These are phyloP conservation scores for Gyrodon lividus DNA, from an alignment of 768 basidiomycete species.

Conservation along the genomic window DNA sequence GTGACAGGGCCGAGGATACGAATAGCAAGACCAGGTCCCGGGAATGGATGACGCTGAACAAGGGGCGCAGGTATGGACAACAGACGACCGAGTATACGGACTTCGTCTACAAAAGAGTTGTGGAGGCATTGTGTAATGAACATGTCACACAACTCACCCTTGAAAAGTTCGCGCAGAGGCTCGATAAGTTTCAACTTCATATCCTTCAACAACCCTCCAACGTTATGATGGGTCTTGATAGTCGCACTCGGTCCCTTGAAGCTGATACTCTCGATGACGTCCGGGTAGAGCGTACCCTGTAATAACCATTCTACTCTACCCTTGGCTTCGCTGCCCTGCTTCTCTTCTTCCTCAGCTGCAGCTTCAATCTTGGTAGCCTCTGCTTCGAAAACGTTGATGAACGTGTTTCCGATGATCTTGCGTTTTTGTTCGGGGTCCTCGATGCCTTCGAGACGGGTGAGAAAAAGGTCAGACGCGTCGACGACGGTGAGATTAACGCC, in stretches of 20 bases:
- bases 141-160: conserved; percentile 55
- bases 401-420: conserved; percentile 98
- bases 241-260: conserved; percentile 99
- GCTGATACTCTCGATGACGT: conserved; percentile 98
- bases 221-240: conserved; percentile 99
- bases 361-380: conserved; percentile 90
- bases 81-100: conserved; percentile 87
- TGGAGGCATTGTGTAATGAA: background rate
- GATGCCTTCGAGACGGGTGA: conserved; percentile 82
- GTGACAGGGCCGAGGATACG: conserved; percentile 96
- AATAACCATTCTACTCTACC: conserved; percentile 96
- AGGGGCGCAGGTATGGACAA: conserved; percentile 89
- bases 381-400: conserved; percentile 96
- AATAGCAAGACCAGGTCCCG: conserved; percentile 96
- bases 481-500: conserved; percentile 96
- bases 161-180: conserved; percentile 95
- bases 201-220: conserved; percentile 91
- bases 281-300: conserved; percentile 97
- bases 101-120: conserved; percentile 68
- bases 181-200: conserved; percentile 99
- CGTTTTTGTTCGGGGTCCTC: conserved; percentile 97
- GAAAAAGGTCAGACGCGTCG: conserved; percentile 92
- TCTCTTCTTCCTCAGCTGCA: conserved; percentile 72
- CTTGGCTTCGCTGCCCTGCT: conserved; percentile 64
- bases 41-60: conserved; percentile 97